These are phyloP conservation scores for Arctium lappa DNA, from an alignment of 129 eudicot species.

Conservation along the genomic window DNA sequence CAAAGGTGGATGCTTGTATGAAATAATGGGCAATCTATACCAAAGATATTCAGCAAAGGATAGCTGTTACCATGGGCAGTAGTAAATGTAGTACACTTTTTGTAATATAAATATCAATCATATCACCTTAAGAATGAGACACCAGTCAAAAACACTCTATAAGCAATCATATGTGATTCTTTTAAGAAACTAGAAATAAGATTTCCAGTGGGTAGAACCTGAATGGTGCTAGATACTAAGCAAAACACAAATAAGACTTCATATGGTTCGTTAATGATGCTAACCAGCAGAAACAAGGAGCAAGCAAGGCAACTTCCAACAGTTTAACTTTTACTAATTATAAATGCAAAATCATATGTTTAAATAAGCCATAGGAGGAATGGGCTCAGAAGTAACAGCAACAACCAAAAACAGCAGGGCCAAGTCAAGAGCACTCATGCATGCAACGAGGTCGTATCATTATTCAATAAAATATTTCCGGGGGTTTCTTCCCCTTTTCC, in stretches of 20 bases:
- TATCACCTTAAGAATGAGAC: not conserved
- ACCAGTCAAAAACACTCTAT: not conserved
- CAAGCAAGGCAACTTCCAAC: no score
- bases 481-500: no score
- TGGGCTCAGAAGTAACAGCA: no score
- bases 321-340: no score
- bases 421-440: not conserved
- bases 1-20: not conserved
- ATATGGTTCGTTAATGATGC: no score
- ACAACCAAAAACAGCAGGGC: not conserved
- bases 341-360: no score
- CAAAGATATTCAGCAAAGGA: not conserved
- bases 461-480: no score
- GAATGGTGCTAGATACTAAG: no score
- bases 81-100: not conserved
- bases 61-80: not conserved
- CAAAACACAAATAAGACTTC: no score
- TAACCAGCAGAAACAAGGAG: no score
- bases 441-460: not conserved
- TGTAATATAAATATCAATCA: not conserved
- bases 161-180: not conserved
- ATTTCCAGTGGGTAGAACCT: not conserved
- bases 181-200: not conserved
- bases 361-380: no score
- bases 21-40: conserved; percentile 1